phyloP scores from a whole-genome alignment of 495 filamentous ascomycete species.

The Daldinia bambusicola region DNA sequence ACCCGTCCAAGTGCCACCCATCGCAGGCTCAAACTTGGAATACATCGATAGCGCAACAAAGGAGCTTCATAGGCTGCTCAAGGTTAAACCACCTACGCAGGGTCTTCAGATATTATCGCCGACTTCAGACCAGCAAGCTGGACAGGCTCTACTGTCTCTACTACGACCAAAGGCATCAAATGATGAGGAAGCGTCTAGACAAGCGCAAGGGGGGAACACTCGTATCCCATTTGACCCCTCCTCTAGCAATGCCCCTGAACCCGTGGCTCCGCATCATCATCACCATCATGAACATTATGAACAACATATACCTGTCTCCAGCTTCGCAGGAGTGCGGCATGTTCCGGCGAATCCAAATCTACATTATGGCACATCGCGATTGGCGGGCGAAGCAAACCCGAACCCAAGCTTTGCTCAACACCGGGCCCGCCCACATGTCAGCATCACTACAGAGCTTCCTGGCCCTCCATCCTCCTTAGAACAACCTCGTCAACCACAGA shows the following conservation, averaged over 20 bases:
- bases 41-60: constrained; percentile 65
- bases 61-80: constrained; percentile 71
- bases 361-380: constrained; percentile 49
- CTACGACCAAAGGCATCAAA: constrained; percentile 54
- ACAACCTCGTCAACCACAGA: constrained; percentile 24
- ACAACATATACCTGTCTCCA: constrained; percentile 48
- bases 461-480: constrained; percentile 20
- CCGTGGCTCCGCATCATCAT: constrained; percentile 54
- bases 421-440: constrained; percentile 44
- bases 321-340: constrained; percentile 43
- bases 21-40: constrained; percentile 16
- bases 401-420: constrained; percentile 29
- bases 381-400: constrained; percentile 51
- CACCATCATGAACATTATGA: constrained; percentile 57
- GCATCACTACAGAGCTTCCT: constrained; percentile 31
- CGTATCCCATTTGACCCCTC: constrained; percentile 58
- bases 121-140: constrained; percentile 41
- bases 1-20: constrained; percentile 9
- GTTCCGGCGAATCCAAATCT: not conserved
- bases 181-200: constrained; percentile 23
- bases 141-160: constrained; percentile 67
- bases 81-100: constrained; percentile 64
- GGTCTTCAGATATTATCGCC: constrained; percentile 51
- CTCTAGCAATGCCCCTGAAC: constrained; percentile 49
- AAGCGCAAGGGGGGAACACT: constrained; percentile 36